These are phyloP conservation scores for Coleophoma crateriformis DNA, from an alignment of 2,329 filamentous ascomycete species.

Conservation along the genomic window DNA sequence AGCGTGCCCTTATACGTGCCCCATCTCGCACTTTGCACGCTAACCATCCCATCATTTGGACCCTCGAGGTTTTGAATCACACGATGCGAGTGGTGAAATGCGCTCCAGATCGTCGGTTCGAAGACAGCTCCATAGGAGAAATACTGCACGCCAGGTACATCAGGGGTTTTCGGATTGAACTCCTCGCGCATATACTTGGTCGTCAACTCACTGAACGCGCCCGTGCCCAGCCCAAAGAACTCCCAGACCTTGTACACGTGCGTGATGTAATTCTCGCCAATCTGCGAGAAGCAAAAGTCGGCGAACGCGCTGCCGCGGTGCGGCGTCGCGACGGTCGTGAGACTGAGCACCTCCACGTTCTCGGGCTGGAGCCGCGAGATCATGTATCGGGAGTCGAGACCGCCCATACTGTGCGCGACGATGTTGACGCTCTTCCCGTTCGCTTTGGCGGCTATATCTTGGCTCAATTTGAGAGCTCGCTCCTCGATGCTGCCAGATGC, in stretches of 20 bases:
- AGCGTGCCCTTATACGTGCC: conserved; percentile 60
- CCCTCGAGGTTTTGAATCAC: conserved; percentile 48
- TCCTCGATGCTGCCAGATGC: conserved; percentile 55
- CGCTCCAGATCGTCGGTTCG: conserved; percentile 57
- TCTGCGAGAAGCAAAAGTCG: conserved; percentile 44
- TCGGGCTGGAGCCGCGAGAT: conserved; percentile 47
- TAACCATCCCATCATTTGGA: conserved; percentile 63
- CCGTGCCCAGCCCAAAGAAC: conserved; percentile 47
- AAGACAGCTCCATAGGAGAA: conserved; percentile 57
- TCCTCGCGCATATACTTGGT: conserved; percentile 48
- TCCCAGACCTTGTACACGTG: conserved; percentile 48
- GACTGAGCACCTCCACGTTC: conserved; percentile 35
- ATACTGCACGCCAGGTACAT: conserved; percentile 48
- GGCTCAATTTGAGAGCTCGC: conserved; percentile 50
- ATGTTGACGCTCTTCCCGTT: conserved; percentile 64
- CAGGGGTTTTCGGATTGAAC: conserved; percentile 53
- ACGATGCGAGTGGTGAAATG: conserved; percentile 47
- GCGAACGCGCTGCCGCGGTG: conserved; percentile 40
- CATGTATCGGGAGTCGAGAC: conserved; percentile 61
- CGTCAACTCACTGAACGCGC: conserved; percentile 57
- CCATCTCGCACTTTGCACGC: conserved; percentile 56
- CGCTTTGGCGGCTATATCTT: conserved; percentile 43
- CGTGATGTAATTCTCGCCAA: conserved; percentile 42
- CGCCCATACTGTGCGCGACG: conserved; percentile 65
- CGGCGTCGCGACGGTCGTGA: conserved; percentile 31